These are phyloP conservation scores for Odontarrhena argentea DNA, from an alignment of 345 rosid species.

Conservation along the genomic window DNA sequence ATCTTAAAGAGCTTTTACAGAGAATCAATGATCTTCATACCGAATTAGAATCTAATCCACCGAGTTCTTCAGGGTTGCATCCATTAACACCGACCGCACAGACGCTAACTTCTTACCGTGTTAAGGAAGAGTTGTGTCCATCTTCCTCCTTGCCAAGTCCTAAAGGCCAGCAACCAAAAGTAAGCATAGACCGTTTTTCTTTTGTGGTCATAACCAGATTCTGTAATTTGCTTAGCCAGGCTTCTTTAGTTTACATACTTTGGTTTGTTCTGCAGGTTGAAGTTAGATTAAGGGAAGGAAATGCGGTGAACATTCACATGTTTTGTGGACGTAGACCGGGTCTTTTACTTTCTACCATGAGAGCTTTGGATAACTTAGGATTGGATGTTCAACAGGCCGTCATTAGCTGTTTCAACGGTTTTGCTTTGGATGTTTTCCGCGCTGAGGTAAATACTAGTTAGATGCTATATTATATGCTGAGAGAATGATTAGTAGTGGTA, in stretches of 20 bases:
- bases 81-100: constrained; percentile 86
- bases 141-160: constrained; percentile 76
- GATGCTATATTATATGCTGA: constrained; percentile 7
- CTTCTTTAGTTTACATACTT: background rate
- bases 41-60: constrained; percentile 72
- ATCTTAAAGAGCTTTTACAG: constrained; percentile 89
- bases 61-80: constrained; percentile 60
- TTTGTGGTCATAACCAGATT: background rate
- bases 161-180: constrained; percentile 82
- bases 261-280: constrained; percentile 55
- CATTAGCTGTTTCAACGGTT: constrained; percentile 92
- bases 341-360: constrained; percentile 86
- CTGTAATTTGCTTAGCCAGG: constrained; percentile 4
- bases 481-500: constrained; percentile 1
- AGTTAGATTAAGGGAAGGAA: constrained; percentile 85
- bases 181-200: constrained; percentile 32
- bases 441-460: constrained; percentile 65
- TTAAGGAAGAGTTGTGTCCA: constrained; percentile 81
- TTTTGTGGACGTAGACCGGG: constrained; percentile 87
- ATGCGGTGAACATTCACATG: constrained; percentile 97
- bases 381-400: constrained; percentile 97
- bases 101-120: constrained; percentile 64
- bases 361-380: constrained; percentile 88
- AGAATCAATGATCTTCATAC: constrained; percentile 91
- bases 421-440: constrained; percentile 86